Conservation (phyloP, 257 asterid species). For the Gentiana dahurica region DNA sequence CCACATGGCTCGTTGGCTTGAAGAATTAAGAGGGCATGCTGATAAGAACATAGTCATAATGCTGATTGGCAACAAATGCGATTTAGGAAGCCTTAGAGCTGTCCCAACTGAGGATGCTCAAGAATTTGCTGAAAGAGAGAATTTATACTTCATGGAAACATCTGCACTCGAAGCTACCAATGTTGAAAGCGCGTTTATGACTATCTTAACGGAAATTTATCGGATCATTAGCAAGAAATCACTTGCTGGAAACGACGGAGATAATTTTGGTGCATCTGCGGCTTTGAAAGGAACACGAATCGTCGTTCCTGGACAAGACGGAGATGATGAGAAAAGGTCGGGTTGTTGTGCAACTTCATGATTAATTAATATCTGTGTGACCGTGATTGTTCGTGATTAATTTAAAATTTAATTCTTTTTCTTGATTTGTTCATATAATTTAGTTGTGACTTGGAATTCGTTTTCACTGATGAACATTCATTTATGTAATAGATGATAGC, state of each 20-base stretch:
- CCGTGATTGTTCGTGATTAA: too few species aligned
- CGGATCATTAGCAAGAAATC: slow-evolving; percentile 59
- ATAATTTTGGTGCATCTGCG: slow-evolving; percentile 29
- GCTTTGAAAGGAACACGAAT: slow-evolving; percentile 62
- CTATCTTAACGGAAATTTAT: slow-evolving; percentile 47
- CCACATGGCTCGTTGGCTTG: slow-evolving; percentile 88
- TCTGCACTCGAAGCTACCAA: slow-evolving; percentile 78
- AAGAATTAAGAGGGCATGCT: slow-evolving; percentile 76
- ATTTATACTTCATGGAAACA: slow-evolving; percentile 77
- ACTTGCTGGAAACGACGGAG: slow-evolving; percentile 27
- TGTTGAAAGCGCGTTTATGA: slow-evolving; percentile 64
- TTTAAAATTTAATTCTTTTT: too few species aligned
- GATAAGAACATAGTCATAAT: slow-evolving; percentile 83
- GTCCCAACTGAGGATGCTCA: slow-evolving; percentile 83
- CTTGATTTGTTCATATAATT: too few species aligned
- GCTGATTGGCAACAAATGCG: slow-evolving; percentile 76
- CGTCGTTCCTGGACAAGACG: slow-evolving; percentile 41
- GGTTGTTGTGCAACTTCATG: slow-evolving; percentile 54
- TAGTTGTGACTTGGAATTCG: too few species aligned
- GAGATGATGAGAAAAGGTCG: slow-evolving; percentile 29
- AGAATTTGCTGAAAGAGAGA: slow-evolving; percentile 85
- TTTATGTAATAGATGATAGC: too few species aligned
- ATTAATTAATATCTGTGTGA: not conserved
- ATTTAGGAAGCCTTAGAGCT: slow-evolving; percentile 61
- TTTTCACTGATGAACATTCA: too few species aligned